Evolutionary conservation across 139 green algal genomes (phyloP).

Genomic region (Coelastrella sp.): DNA sequence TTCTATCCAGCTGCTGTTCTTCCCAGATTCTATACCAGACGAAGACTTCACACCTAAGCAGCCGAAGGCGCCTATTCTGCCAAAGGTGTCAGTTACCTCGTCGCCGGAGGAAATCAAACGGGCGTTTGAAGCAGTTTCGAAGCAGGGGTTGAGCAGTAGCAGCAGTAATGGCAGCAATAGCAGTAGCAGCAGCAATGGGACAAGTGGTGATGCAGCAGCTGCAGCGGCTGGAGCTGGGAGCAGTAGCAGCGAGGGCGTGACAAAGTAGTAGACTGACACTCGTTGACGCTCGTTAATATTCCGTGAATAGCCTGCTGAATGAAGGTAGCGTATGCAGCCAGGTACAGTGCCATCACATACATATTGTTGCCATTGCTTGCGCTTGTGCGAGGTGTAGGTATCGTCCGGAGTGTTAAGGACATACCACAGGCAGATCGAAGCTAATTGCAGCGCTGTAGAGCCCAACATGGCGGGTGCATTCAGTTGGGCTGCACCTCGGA

Average conservation of each 20-base stretch:
- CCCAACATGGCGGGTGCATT: too few relatives aligned
- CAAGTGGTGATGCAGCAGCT: too few relatives aligned
- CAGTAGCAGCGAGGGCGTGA: background rate
- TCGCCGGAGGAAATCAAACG: constrained; percentile 49
- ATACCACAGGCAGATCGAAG: too few relatives aligned
- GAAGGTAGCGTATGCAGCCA: too few relatives aligned
- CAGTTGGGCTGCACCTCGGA: background rate
- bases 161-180: background rate
- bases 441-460: too few relatives aligned
- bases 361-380: too few relatives aligned
- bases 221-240: background rate
- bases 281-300: too few relatives aligned
- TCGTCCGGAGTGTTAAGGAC: too few relatives aligned
- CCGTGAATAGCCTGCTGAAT: too few relatives aligned
- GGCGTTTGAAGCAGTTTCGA: constrained; percentile 50
- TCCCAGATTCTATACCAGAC: constrained; percentile 56
- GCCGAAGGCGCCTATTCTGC: constrained; percentile 56
- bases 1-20: constrained; percentile 67
- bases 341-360: too few relatives aligned
- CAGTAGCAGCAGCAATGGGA: constrained; percentile 20
- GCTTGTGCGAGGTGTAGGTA: too few relatives aligned
- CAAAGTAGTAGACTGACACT: too few relatives aligned
- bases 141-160: background rate
- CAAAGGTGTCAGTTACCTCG: constrained; percentile 55
- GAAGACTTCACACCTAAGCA: constrained; percentile 36